Percentiles rank a stretch among this genome's conserved stretches.
Evolutionary conservation across 805 yeast genomes (phyloP).

Genomic region (Lachancea thermotolerans): DNA sequence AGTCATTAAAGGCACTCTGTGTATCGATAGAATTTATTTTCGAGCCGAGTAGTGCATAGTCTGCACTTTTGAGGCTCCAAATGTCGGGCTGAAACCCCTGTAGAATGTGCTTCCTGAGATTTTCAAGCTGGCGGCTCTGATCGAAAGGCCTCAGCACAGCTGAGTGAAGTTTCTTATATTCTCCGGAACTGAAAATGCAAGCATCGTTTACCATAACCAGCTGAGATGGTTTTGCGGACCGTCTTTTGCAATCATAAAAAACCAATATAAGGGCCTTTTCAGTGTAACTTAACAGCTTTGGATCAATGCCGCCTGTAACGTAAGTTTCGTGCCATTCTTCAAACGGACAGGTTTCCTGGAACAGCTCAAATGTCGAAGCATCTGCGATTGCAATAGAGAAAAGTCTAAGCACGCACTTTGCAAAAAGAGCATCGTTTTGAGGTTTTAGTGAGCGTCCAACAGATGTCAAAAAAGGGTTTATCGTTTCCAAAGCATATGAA

Average conservation of each 20-base stretch:
- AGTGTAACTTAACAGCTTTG: constrained; percentile 9
- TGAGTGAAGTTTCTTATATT: background rate
- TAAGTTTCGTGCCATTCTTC: constrained; percentile 14
- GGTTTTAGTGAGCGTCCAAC: background rate
- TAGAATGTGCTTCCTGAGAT: constrained; percentile 14
- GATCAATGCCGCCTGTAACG: background rate
- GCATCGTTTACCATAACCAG: constrained; percentile 6
- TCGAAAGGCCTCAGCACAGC: constrained; percentile 11
- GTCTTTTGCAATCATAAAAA: constrained; percentile 19
- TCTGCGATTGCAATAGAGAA: constrained; percentile 14
- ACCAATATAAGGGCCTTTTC: constrained; percentile 17
- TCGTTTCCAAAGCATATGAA: constrained; percentile 14
- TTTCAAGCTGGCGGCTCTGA: constrained; percentile 19
- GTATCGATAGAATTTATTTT: constrained; percentile 3
- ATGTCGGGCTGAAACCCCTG: background rate
- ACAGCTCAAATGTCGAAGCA: constrained; percentile 9
- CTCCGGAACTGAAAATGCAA: background rate
- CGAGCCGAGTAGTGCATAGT: constrained; percentile 9
- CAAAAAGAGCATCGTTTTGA: background rate
- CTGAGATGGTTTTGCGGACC: constrained; percentile 4
- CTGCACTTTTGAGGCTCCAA: background rate
- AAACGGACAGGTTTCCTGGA: constrained; percentile 16
- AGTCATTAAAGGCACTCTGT: constrained; percentile 11
- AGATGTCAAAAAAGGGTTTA: constrained; percentile 14
- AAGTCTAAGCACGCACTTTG: constrained; percentile 19